Evolutionary conservation across 148 eudicot species (phyloP), one percentile per base, ranked within the genome.

Genomic region (Linanthus parryae): DNA sequence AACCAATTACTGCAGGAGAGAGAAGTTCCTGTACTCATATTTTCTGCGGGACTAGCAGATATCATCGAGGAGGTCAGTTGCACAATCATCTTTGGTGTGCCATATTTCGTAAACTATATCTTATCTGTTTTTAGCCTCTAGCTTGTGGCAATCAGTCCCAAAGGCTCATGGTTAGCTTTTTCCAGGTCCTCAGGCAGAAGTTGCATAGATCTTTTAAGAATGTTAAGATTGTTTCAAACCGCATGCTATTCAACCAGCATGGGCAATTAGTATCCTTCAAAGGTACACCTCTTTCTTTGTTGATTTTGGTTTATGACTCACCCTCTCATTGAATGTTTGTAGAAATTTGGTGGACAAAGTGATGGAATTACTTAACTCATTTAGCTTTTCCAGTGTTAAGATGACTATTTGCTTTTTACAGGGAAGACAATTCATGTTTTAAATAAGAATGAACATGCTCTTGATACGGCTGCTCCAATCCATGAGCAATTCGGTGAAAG

Each of bases 1-100:
- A 27, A 51, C 12, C 33, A 42, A 23, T 40, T 54, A 21, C 26
- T 67, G 71, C 85, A 90, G 97, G 79, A 74, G 66, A 77, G 62
- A 51, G 69, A 75, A 65, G 82, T 85, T 63, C 97, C 95, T 37
- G 80, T 85, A 62, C 85, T 90, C 43, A 80, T 90, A 64, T 90
- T 90, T 69, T 90, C 97, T 48, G 97, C 97, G 23, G 97, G 97
- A 42, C 81, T 90, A 48, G 97, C 97, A 5, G 97, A 90, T 78
- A 78, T 90, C 28, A 90, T 90, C 33, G 97, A 85, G 62, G 97
- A 90, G 95, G 97, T 80, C 58, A 62, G 68, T 38, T 9, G n/a
- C 23, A 28, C 44, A 2, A 35, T 14, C 52, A 45, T 49, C 46
- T 24, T 55, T n/a, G 26, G 8, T 11, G 18, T 36, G 55, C 53